phyloP scores from a whole-genome alignment of 163 green algal species.

The Volvox carteri region DNA sequence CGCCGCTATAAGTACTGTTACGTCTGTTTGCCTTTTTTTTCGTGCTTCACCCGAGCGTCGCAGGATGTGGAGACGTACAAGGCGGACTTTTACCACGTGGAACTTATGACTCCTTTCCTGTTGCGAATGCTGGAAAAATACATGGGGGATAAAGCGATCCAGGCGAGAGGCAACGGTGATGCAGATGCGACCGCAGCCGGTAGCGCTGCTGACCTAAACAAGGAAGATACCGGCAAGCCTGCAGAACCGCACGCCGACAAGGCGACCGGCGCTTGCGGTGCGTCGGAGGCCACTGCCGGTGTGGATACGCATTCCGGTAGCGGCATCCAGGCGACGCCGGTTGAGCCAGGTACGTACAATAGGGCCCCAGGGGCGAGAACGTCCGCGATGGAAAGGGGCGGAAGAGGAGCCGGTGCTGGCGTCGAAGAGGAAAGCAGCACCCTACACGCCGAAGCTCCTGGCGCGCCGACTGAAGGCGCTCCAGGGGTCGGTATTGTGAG shows the following conservation, averaged over 20 bases:
- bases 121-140: constrained; percentile 18
- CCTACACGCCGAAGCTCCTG: too few species aligned
- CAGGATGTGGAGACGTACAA: constrained; percentile 39
- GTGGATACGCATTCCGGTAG: not conserved
- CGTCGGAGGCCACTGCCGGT: not conserved
- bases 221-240: too few species aligned
- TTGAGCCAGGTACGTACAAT: constrained; percentile 15
- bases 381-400: not conserved
- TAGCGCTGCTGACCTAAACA: too few species aligned
- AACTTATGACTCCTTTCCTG: constrained; percentile 46
- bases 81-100: constrained; percentile 49
- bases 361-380: not conserved
- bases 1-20: too few species aligned
- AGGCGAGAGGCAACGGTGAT: not conserved
- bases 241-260: not conserved
- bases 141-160: not conserved
- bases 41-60: too few species aligned
- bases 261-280: not conserved
- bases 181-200: not conserved
- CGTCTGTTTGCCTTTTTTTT: too few species aligned
- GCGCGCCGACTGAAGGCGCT: not conserved
- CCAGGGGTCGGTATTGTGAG: not conserved
- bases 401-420: not conserved
- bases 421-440: not conserved
- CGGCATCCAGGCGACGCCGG: constrained; percentile 7